phyloP scores from a whole-genome alignment of 169 alveolate genomes.

The Pseudocohnilembus persalinus region DNA sequence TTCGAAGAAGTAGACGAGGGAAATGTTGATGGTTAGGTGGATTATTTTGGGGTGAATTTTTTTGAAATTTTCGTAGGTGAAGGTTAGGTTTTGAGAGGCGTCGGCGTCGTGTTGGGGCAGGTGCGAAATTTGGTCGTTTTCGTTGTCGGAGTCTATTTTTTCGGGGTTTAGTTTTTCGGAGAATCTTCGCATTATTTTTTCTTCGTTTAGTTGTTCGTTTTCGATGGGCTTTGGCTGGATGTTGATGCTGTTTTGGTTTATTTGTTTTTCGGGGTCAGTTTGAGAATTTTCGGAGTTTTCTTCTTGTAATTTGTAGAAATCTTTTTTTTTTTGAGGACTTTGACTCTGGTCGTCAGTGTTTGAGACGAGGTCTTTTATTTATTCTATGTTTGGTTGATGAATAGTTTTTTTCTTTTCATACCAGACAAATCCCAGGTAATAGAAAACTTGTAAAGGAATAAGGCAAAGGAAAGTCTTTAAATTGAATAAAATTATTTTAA shows the following conservation, averaged over 20 bases:
- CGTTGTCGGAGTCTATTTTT: conserved; percentile 15
- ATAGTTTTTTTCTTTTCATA: conserved; percentile 4
- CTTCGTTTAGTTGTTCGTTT: conserved; percentile 16
- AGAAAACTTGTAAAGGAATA: neutral
- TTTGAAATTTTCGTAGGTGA: conserved; percentile 32
- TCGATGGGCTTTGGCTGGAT: neutral
- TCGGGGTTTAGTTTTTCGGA: conserved; percentile 15
- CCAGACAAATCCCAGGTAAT: conserved; percentile 9
- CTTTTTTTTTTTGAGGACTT: no score
- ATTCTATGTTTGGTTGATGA: neutral
- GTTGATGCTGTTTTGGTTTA: no score
- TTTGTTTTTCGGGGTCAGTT: no score
- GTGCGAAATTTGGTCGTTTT: conserved; percentile 16
- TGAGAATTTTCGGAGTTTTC: neutral
- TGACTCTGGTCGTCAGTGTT: no score
- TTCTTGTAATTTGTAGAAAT: neutral
- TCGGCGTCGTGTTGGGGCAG: conserved; percentile 26
- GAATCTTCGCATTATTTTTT: neutral
- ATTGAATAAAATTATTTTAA: neutral
- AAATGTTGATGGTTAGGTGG: conserved; percentile 46
- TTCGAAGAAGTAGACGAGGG: conserved; percentile 55
- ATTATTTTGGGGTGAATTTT: conserved; percentile 35
- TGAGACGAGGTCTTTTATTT: no score
- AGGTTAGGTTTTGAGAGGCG: conserved; percentile 37
- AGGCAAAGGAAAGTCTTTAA: neutral